Conservation (phyloP, 331 rosid species). For the Ulmus americana region DNA sequence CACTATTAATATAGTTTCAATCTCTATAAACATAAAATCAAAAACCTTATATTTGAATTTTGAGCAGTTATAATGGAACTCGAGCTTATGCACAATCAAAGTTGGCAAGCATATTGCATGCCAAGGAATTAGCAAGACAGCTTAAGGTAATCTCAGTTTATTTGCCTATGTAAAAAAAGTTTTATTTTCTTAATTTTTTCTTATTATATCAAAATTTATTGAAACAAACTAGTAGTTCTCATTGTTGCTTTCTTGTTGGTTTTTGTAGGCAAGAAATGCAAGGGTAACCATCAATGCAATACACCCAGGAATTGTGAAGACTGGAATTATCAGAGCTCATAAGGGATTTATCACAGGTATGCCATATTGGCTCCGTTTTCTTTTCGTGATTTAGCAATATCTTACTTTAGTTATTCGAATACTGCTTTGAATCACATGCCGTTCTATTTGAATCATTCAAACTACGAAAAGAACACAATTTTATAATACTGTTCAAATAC, state of each 20-base stretch:
- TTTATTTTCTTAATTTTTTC: not conserved
- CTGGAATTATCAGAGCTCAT: slow-evolving; percentile 86
- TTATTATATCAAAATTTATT: not conserved
- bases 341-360: slow-evolving; percentile 77
- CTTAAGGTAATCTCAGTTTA: slow-evolving; percentile 41
- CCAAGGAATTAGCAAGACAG: slow-evolving; percentile 68
- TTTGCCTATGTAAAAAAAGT: too few relatives aligned
- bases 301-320: slow-evolving; percentile 95
- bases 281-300: slow-evolving; percentile 78
- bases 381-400: not conserved
- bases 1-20: not conserved
- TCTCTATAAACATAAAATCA: not conserved
- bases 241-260: not conserved
- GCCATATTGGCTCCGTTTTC: not conserved
- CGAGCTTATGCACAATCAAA: slow-evolving; percentile 87
- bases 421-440: too few relatives aligned
- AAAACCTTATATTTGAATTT: not conserved
- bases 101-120: slow-evolving; percentile 76
- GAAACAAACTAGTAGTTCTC: not conserved
- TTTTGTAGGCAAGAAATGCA: slow-evolving; percentile 65
- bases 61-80: slow-evolving; percentile 79
- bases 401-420: too few relatives aligned
- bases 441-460: too few relatives aligned
- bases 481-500: too few relatives aligned
- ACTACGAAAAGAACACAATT: too few relatives aligned